A percentile compares a stretch with the other conserved stretches of the same genome.
Conservation (phyloP, 345 rosid species). For the Sapria himalayana region DNA sequence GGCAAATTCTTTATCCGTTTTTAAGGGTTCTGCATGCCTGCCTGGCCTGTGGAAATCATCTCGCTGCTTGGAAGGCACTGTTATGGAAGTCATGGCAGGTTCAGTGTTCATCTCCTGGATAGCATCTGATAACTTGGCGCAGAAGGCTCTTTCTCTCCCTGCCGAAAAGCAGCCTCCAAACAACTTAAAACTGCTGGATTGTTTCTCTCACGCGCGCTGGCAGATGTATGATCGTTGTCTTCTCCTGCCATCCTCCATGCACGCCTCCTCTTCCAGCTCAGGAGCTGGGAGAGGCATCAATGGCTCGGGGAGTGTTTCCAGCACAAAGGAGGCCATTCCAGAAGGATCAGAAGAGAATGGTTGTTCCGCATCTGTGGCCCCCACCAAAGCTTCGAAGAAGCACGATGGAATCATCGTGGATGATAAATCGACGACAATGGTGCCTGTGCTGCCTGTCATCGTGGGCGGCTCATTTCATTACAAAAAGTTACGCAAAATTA, state of each 20-base stretch:
- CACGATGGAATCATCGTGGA: no score
- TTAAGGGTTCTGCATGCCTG: constrained; percentile 66
- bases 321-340: constrained; percentile 22
- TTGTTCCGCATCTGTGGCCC: no score
- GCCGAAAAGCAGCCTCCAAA: constrained; percentile 87
- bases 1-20: constrained; percentile 69
- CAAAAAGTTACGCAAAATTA: constrained; percentile 75
- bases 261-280: no score
- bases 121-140: constrained; percentile 86
- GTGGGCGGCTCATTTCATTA: constrained; percentile 78
- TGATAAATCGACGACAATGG: no score
- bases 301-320: constrained; percentile 15
- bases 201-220: constrained; percentile 86
- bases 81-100: constrained; percentile 68
- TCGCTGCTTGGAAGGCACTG: constrained; percentile 78
- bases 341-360: constrained; percentile 26
- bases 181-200: constrained; percentile 61
- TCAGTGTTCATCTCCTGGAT: constrained; percentile 87
- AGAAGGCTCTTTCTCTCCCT: constrained; percentile 67
- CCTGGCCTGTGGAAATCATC: constrained; percentile 78
- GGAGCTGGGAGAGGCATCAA: no score
- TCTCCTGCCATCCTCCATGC: constrained; percentile 27
- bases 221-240: constrained; percentile 90
- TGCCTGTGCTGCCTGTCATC: no score
- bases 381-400: no score